Evolutionary conservation across 2,329 filamentous ascomycete genomes (phyloP).

Genomic region (Trichophyton mentagrophytes): DNA sequence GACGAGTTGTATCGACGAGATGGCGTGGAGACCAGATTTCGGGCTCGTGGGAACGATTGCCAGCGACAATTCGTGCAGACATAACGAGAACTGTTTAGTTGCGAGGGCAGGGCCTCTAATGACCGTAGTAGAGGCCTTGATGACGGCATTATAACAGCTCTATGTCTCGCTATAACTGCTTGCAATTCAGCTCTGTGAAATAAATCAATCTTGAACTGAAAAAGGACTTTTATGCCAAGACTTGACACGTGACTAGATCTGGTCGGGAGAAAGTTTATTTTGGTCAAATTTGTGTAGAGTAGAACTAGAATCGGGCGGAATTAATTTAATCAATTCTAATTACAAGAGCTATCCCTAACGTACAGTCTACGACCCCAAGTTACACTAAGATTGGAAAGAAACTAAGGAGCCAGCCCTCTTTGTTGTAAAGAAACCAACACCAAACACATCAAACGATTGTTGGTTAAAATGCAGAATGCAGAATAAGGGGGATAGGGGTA

Average conservation of each 20-base stretch:
- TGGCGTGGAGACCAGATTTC: constrained; percentile 19
- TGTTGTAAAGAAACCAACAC: background rate
- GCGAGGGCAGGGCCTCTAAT: constrained; percentile 23
- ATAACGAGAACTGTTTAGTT: constrained; percentile 21
- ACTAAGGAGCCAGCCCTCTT: background rate
- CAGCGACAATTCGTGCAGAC: constrained; percentile 31
- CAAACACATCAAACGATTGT: background rate
- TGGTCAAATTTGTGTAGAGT: background rate
- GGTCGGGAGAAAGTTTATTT: background rate
- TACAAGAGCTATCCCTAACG: background rate
- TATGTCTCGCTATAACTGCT: background rate
- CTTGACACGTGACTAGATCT: background rate
- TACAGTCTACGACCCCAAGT: background rate
- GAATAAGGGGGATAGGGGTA: background rate
- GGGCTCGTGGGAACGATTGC: constrained; percentile 23
- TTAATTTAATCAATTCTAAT: background rate
- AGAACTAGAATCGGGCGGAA: background rate
- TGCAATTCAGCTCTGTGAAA: background rate
- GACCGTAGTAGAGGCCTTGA: constrained; percentile 26
- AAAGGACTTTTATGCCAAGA: background rate
- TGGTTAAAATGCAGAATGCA: background rate
- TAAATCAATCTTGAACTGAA: background rate
- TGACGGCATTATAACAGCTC: constrained; percentile 25
- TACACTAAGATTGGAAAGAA: background rate
- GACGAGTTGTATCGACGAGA: constrained; percentile 18